These are phyloP conservation scores for Elsinoe fawcettii DNA, from an alignment of 2,329 filamentous ascomycete species.

Conservation along the genomic window DNA sequence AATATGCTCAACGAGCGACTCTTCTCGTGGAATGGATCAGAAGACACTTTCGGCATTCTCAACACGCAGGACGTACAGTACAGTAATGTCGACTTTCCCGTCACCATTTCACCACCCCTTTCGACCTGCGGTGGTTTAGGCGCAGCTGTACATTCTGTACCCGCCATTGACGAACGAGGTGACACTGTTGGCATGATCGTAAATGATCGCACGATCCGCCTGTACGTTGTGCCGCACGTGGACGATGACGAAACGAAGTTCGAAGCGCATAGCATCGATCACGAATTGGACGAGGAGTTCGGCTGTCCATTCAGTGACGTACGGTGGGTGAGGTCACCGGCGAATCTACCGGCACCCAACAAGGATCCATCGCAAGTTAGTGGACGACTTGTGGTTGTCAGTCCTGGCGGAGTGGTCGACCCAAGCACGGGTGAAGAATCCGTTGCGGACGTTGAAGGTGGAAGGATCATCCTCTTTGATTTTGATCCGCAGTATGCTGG, in stretches of 20 bases:
- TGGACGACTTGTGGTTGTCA: conserved; percentile 30
- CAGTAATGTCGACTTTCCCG: conserved; percentile 31
- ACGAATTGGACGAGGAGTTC: conserved; percentile 32
- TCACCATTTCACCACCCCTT: conserved; percentile 31
- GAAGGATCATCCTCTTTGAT: conserved; percentile 31
- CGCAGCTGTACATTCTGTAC: conserved; percentile 31
- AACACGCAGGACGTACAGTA: conserved; percentile 30
- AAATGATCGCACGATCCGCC: conserved; percentile 30
- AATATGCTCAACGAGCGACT: conserved; percentile 27
- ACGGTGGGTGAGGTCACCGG: conserved; percentile 29
- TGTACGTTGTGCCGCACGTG: conserved; percentile 30
- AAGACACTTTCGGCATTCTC: conserved; percentile 32
- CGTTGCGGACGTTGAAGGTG: conserved; percentile 31
- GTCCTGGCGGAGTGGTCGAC: conserved; percentile 30
- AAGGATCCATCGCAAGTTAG: conserved; percentile 24
- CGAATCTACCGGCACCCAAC: conserved; percentile 23
- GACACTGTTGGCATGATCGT: conserved; percentile 33
- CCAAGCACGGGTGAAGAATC: conserved; percentile 24
- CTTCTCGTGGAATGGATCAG: conserved; percentile 32
- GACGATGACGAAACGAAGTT: conserved; percentile 23
- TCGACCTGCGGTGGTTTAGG: conserved; percentile 32
- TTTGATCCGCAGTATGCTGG: conserved; percentile 30
- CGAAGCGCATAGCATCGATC: conserved; percentile 33
- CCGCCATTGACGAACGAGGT: conserved; percentile 31
- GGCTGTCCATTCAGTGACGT: conserved; percentile 32